Evolutionary conservation across 2,329 filamentous ascomycete genomes (phyloP).

Genomic region (Periglandula ipomoeae): DNA sequence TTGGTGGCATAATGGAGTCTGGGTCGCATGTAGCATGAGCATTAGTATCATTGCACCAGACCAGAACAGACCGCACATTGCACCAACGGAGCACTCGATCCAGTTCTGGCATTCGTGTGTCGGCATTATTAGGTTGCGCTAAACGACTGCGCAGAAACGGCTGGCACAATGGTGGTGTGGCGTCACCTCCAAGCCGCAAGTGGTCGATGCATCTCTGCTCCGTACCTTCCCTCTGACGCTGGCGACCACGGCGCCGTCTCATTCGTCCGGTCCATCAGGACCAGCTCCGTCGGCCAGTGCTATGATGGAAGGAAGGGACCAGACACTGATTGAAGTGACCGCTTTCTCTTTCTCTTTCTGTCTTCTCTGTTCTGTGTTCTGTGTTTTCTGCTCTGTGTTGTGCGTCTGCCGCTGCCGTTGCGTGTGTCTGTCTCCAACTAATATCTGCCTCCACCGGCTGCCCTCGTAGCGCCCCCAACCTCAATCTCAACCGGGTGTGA

Average conservation of each 20-base stretch:
- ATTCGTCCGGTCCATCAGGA: background rate
- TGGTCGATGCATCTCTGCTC: background rate
- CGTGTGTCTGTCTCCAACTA: too few relatives aligned
- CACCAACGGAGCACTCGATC: too few relatives aligned
- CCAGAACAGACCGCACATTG: too few relatives aligned
- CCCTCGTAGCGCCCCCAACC: too few relatives aligned
- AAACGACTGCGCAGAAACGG: background rate
- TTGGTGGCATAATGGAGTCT: too few relatives aligned
- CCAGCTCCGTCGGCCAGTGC: background rate
- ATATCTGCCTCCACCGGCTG: too few relatives aligned
- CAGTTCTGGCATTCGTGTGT: too few relatives aligned
- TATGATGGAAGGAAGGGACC: background rate
- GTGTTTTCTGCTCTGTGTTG: too few relatives aligned
- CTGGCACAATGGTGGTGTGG: background rate
- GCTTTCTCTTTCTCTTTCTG: background rate
- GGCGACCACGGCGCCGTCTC: background rate
- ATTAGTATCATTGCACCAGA: background rate
- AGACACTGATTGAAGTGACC: background rate
- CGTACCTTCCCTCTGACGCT: background rate
- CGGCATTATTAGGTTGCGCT: background rate
- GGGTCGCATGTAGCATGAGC: too few relatives aligned
- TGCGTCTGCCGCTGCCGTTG: too few relatives aligned
- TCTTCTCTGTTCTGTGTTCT: too few relatives aligned
- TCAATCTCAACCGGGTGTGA: too few relatives aligned
- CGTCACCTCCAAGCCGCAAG: background rate